Base-by-base conservation (phyloP, 1,284 basidiomycete species). In the Paramarasmius palmivorus region DNA sequence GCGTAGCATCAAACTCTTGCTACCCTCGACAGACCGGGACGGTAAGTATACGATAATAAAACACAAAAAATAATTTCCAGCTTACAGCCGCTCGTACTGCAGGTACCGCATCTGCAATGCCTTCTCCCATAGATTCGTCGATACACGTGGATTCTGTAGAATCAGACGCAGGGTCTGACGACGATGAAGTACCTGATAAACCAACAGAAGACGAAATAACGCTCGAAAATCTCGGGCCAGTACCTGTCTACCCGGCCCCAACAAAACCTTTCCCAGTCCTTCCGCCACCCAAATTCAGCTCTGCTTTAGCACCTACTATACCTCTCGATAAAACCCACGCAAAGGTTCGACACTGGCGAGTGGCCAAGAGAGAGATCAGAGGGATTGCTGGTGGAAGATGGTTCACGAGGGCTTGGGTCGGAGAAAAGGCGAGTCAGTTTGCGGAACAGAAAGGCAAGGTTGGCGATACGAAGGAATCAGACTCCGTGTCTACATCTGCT, bases 331-430 rank as follows among this genome's bases (percentile, higher is more conserved):
- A 79, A 61, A 78, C 72, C 26, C 73, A 74, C 9, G 78, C 76
- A 38, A 79, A 81, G 58, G 81, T 82, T 14, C 81, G 88, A 39
- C 82, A 79, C 54, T 91, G 88, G 88, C 78, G 87, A 42, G 65
- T 78, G 38, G 88, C 86, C 5, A 77, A 85, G 54, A 80, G 89
- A 47, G 89, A 91, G 66, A 82, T 91, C 45, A 76, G 86, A 39
- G 89, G 88, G 8, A 89, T 91, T 51, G 89, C 84, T 29, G 88
- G 88, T 12, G 88, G 88, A 2, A 79, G 88, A 26, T 91, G 89
- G 89, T 86, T 90, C 61, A 71, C 82, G 8, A 78, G 78, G 26
- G 73, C 85, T 14, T 91, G 88, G 88, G 85, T 88, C 12, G 89
- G 88, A n/a, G 84, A 84, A 55, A 90, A 88, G 66, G 85, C 88